Base-by-base conservation (phyloP, 164 flowering plant genomes). In the Euptelea pleiosperma region DNA sequence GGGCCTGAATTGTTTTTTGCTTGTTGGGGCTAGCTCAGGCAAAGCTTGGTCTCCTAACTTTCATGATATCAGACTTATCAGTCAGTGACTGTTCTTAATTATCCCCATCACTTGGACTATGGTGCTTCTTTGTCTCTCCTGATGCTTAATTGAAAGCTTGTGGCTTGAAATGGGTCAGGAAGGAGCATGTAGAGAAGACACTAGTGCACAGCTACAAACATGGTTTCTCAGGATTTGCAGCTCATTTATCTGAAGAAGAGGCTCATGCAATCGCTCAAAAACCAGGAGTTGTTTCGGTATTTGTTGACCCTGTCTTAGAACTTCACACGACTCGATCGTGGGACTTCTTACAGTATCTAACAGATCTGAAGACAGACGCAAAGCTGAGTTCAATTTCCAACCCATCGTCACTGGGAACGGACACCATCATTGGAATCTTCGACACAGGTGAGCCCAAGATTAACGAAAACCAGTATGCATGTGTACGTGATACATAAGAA, bases 311-410 rank as follows among this genome's bases (percentile, higher is more conserved):
- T 1, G 10, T 71, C 6, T 36, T 65, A 8, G 59, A 81, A n/a
- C 80, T 83, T 46, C 89, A 83, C 65, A 83, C 89, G 10, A 83
- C 89, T 29, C 79, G 76, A 8, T 81, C 86, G 1, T 79, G 84
- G 86, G 86, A 81, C 39, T 83, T 83, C 62, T 48, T 81, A 24
- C 70, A 76, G 55, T 66, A 65, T 42, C 81, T 74, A 60, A 71
- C 68, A 1, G 68, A 65, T 6, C 46, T 70, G 0, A 55, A 48
- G 52, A 60, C 61, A 0, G 70, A 72, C 59, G 53, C 72, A 3
- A 47, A 30, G 1, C 56, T 63, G 9, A 24, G 39, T 33, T 59
- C 69, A 9, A 37, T 11, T 30, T 15, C 19, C 11, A 30, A 5
- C 15, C 37, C 61, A 1, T 19, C 49, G 0, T 15, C 49, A 3